phyloP scores from a whole-genome alignment of 2,329 filamentous ascomycete species.

The Tolypocladium paradoxum region DNA sequence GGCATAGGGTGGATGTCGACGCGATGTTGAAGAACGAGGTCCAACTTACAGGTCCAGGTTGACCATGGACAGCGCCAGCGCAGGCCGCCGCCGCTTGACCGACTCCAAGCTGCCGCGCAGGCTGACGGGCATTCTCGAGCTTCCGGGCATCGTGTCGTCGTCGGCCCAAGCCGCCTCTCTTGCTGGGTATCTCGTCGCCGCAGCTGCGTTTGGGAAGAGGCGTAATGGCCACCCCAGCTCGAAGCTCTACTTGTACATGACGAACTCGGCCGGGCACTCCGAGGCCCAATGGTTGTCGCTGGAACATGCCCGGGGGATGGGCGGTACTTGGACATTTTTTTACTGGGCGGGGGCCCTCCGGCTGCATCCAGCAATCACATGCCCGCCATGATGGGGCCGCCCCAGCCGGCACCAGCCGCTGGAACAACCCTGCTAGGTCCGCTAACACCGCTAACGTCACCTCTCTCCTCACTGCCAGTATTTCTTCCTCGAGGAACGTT shows the following conservation, averaged over 20 bases:
- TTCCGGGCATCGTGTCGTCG: conserved; percentile 46
- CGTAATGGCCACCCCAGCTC: neutral
- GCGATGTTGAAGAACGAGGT: neutral
- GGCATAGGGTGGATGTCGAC: neutral
- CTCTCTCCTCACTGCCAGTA: neutral
- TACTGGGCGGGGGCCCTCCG: conserved; percentile 13
- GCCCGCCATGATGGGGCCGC: neutral
- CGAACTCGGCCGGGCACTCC: neutral
- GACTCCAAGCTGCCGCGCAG: conserved; percentile 55
- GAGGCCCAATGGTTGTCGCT: neutral
- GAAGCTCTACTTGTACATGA: neutral
- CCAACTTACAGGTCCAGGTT: conserved; percentile 58
- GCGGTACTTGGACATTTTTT: conserved; percentile 21
- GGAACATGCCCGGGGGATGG: conserved; percentile 16
- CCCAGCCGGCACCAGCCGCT: neutral
- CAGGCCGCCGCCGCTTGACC: conserved; percentile 46
- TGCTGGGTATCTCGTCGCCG: neutral
- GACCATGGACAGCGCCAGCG: conserved; percentile 46
- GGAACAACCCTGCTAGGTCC: neutral
- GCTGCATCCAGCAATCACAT: neutral
- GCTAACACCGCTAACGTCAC: neutral
- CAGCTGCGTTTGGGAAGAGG: neutral
- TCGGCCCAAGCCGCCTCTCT: neutral
- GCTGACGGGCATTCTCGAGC: conserved; percentile 60
- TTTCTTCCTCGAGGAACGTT: neutral